Base-by-base conservation (phyloP, 148 eudicot species). In the Fagopyrum homotropicum region DNA sequence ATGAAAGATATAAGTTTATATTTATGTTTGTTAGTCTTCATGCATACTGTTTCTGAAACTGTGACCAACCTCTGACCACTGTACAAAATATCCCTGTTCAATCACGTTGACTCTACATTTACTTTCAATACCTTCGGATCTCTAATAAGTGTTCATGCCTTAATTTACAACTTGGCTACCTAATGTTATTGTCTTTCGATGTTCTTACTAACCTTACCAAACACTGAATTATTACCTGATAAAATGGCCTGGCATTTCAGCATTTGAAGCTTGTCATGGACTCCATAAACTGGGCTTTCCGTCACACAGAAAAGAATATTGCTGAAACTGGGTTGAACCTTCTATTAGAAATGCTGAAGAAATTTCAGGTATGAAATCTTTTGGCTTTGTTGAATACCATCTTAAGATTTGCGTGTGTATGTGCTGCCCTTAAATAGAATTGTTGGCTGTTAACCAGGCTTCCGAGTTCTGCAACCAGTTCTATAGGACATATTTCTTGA, bases 221-320 rank as follows among this genome's bases (percentile, higher is more conserved):
- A 14, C 17, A 66, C 14, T 5, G 9, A 66, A 1, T 66, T 64
- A 12, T 35, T 43, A 40, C 45, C 2, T 35, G 5, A 66, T 35
- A 66, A 66, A 66, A 5, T 66, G 71, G 55, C 14, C 22, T 5
- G 15, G 10, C 45, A 26, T 47, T 72, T 17, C 89, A 95, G 98
- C 99, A 96, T 89, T 79, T 96, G 80, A 92, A 96, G 79, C 94
- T 92, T 83, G 98, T 96, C 35, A 96, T 91, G 98, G 97, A 96
- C 84, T 96, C 99, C 10, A 93, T 96, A 47, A 90, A 92, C 73
- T 96, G 99, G 99, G 99, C 99, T 69, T 96, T 96, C 80, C 98
- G 99, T 73, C 99, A 96, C 77, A 96, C 99, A 48, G 99, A 96
- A 78, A 79, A 98, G 80, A 96, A 96, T 80, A 92, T 96, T 80